Percentiles rank a stretch among this genome's conserved stretches.
Evolutionary conservation across 306 rosid species (phyloP).

Genomic region (Calophaca sinica): DNA sequence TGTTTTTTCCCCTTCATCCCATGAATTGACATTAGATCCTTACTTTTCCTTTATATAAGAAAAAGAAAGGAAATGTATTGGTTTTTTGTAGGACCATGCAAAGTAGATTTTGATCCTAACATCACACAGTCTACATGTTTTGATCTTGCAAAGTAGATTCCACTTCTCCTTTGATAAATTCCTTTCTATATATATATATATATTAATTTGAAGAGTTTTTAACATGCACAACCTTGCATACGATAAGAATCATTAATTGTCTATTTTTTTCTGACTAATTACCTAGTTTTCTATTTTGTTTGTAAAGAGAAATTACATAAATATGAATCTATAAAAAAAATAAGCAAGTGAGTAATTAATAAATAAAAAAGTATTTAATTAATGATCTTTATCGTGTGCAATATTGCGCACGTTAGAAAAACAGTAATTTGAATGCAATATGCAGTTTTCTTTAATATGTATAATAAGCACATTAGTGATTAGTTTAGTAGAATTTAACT

Average conservation of each 20-base stretch:
- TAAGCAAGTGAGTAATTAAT: no score
- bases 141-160: conserved; percentile 42
- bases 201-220: no score
- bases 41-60: conserved; percentile 58
- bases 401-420: no score
- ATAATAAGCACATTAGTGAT: not conserved
- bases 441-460: not conserved
- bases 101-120: conserved; percentile 55
- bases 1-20: conserved; percentile 38
- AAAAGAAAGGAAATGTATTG: conserved; percentile 53
- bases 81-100: conserved; percentile 63
- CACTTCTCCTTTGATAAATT: conserved; percentile 3
- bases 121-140: conserved; percentile 47
- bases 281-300: no score
- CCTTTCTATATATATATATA: not conserved
- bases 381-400: no score
- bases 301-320: no score
- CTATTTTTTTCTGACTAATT: no score
- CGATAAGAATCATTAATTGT: no score
- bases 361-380: no score
- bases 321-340: no score
- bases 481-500: conserved; percentile 3
- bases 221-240: no score
- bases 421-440: no score
- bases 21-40: conserved; percentile 86